Evolutionary conservation across 2,329 filamentous ascomycete genomes (phyloP).

Genomic region (Aspergillus japonicus): DNA sequence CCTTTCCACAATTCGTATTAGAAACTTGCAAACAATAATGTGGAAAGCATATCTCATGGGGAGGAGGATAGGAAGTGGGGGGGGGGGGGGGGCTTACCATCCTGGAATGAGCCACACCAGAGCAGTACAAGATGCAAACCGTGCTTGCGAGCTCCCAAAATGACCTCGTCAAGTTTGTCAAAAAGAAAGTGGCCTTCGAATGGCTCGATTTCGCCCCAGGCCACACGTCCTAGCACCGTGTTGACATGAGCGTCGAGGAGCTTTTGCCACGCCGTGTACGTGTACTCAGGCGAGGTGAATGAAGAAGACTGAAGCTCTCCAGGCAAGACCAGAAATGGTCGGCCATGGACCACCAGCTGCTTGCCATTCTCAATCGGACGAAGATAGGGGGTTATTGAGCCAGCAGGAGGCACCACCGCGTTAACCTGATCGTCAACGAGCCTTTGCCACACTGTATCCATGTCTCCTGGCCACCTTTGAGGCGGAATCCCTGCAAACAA

Average conservation of each 20-base stretch:
- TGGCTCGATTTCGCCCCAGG: conserved; percentile 51
- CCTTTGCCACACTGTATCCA: too few relatives aligned
- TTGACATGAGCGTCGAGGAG: conserved; percentile 45
- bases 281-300: conserved; percentile 46
- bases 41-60: too few relatives aligned
- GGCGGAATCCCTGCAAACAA: too few relatives aligned
- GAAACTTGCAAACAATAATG: not conserved
- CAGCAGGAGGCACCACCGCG: too few relatives aligned
- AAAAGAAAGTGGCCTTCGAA: conserved; percentile 47
- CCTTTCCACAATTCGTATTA: not conserved
- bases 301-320: conserved; percentile 50
- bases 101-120: conserved; percentile 53
- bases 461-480: too few relatives aligned
- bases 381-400: conserved; percentile 12
- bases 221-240: conserved; percentile 46
- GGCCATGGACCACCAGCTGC: conserved; percentile 47
- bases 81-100: conserved; percentile 29
- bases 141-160: conserved; percentile 19
- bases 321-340: conserved; percentile 46
- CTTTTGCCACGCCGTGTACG: conserved; percentile 47
- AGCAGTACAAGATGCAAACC: conserved; percentile 43
- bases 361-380: conserved; percentile 12
- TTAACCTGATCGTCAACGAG: too few relatives aligned
- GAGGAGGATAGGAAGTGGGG: too few relatives aligned
- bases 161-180: conserved; percentile 35